These are phyloP conservation scores for Calonectria honghensis DNA, from an alignment of 2,329 filamentous ascomycete species.

Conservation along the genomic window DNA sequence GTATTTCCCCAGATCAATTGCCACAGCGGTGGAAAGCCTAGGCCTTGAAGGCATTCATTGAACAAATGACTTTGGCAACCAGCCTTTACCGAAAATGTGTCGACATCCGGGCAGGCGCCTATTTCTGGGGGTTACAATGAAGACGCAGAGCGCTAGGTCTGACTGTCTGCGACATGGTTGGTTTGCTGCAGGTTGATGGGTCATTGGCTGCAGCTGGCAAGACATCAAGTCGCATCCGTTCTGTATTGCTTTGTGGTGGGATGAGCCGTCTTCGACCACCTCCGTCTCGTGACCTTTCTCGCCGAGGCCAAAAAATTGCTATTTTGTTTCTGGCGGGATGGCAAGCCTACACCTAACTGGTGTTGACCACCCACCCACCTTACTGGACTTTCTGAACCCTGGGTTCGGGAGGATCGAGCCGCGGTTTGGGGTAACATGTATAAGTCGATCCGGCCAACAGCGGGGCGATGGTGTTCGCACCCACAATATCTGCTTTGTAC, in stretches of 20 bases:
- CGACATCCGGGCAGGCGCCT: neutral
- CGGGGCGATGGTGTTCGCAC: conserved; percentile 9
- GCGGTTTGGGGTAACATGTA: conserved; percentile 6
- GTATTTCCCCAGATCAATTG: conserved; percentile 15
- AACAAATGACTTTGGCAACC: neutral
- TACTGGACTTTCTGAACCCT: conserved; percentile 10
- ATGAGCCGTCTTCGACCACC: neutral
- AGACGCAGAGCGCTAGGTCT: conserved; percentile 11
- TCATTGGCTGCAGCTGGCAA: conserved; percentile 26
- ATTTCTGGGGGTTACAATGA: conserved; percentile 28
- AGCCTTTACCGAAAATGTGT: conserved; percentile 10
- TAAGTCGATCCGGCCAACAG: conserved; percentile 28
- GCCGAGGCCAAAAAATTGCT: neutral
- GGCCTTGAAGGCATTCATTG: neutral
- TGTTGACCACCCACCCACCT: conserved; percentile 24
- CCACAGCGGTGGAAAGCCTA: neutral
- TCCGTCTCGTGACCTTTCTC: conserved; percentile 6
- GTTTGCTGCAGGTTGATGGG: conserved; percentile 19
- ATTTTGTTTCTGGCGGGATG: conserved; percentile 21
- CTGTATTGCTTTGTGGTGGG: neutral
- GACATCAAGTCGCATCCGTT: conserved; percentile 27
- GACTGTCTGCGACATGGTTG: conserved; percentile 29
- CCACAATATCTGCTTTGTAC: neutral
- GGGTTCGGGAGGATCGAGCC: conserved; percentile 31
- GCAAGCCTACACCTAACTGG: conserved; percentile 1